These are phyloP conservation scores for Spathaspora girioi DNA, from an alignment of 805 yeast genomes.

Conservation along the genomic window DNA sequence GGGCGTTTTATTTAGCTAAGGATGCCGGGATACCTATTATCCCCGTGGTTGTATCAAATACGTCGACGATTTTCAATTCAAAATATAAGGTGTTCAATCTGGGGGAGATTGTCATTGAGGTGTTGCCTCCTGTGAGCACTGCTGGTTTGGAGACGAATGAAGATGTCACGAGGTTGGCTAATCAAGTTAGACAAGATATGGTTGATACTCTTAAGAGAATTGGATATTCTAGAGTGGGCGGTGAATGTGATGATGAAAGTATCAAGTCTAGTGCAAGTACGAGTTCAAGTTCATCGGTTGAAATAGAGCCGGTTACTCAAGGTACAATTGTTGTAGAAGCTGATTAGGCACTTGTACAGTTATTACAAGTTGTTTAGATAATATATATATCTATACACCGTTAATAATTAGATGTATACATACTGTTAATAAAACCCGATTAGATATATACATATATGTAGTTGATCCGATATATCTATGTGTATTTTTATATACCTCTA, in stretches of 20 bases:
- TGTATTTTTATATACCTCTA: too few species aligned
- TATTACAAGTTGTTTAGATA: too few species aligned
- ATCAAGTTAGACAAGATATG: constrained; percentile 60
- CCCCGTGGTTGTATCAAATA: constrained; percentile 85
- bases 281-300: neutral
- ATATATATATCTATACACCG: too few species aligned
- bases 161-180: constrained; percentile 61
- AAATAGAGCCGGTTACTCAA: constrained; percentile 17
- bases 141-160: constrained; percentile 59
- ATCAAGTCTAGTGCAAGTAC: constrained; percentile 1
- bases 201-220: constrained; percentile 30
- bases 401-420: too few species aligned
- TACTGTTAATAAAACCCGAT: too few species aligned
- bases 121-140: constrained; percentile 78
- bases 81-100: constrained; percentile 60
- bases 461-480: too few species aligned
- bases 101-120: constrained; percentile 76
- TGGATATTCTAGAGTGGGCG: constrained; percentile 37
- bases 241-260: constrained; percentile 5
- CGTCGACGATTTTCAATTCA: constrained; percentile 66
- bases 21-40: constrained; percentile 87
- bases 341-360: too few species aligned
- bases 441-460: neutral
- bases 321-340: constrained; percentile 19
- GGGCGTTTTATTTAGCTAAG: constrained; percentile 96